Conservation (phyloP, 2,329 filamentous ascomycete genomes). For the Drechslerella dactyloides region DNA sequence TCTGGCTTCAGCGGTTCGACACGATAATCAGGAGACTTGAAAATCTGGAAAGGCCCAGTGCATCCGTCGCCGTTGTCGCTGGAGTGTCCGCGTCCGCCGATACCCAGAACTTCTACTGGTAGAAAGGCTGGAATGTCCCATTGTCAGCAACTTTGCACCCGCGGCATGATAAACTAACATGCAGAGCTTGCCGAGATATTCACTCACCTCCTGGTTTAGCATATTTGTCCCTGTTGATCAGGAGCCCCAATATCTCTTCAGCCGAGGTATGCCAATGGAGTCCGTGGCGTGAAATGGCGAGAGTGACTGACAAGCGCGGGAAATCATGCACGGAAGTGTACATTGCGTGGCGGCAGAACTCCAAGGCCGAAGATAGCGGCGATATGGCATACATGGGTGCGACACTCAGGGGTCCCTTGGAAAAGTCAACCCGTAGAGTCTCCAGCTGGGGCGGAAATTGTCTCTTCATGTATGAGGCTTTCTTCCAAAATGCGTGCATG, state of each 20-base stretch:
- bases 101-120: too few relatives aligned
- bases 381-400: too few relatives aligned
- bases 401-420: not conserved
- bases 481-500: not conserved
- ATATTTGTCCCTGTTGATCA: too few relatives aligned
- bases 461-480: not conserved
- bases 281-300: not conserved
- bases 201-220: too few relatives aligned
- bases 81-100: too few relatives aligned
- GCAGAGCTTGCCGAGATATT: too few relatives aligned
- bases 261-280: not conserved
- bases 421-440: conserved; percentile 20
- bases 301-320: conserved; percentile 18
- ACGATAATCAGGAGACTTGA: not conserved
- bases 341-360: not conserved
- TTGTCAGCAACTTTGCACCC: too few relatives aligned
- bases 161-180: too few relatives aligned
- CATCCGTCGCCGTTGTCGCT: not conserved
- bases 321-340: not conserved
- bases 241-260: too few relatives aligned
- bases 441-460: conserved; percentile 20
- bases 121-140: too few relatives aligned
- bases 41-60: conserved; percentile 23
- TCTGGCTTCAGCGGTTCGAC: too few relatives aligned
- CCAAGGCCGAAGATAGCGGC: too few relatives aligned